Base-by-base conservation (phyloP, 257 asterid genomes). In the Rauvolfia tetraphylla region DNA sequence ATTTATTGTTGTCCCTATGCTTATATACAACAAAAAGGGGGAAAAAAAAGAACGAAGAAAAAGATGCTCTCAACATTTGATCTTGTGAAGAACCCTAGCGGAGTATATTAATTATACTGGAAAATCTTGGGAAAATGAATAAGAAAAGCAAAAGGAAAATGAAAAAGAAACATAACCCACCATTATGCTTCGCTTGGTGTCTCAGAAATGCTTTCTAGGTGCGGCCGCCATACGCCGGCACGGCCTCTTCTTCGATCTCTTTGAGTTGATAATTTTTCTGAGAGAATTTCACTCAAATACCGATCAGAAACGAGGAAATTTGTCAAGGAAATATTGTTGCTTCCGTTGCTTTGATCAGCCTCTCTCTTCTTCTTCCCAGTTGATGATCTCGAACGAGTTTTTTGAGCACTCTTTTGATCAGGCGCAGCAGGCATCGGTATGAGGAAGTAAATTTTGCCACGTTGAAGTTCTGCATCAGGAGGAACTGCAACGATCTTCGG, bases 361-460 rank as follows among this genome's bases (percentile, higher is more conserved):
- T 82, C 88, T 68, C 80, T 86, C 79, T 89, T 92, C 56, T 82
- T 90, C 78, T 82, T 86, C 80, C 80, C 58, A 1, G 3, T 68
- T 0, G 81, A 41, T 65, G 79, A 44, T 67, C 49, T 78, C 11
- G 86, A 51, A 31, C 82, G 88, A 3, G 59, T 23, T 66, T 15
- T 58, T 25, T 7, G 17, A 10, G 12, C 17, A 34, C 5, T 63
- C 38, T 63, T 78, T 20, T 38, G 77, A 58, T 46, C 5, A 27
- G 61, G 9, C 49, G 81, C 27, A 27, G 88, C 80, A 31, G 97
- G 90, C 23, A 88, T 72, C 8, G 97, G 98, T 85, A 90, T 89
- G 70, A 95, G 98, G 73, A 95, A 95, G 38, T 95, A 95, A 77
- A 95, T 92, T 87, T 91, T 93, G 33, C 99, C 99, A 57, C 99